Evolutionary conservation across 2,329 filamentous ascomycete genomes (phyloP).

Genomic region (Sporothrix globosa): DNA sequence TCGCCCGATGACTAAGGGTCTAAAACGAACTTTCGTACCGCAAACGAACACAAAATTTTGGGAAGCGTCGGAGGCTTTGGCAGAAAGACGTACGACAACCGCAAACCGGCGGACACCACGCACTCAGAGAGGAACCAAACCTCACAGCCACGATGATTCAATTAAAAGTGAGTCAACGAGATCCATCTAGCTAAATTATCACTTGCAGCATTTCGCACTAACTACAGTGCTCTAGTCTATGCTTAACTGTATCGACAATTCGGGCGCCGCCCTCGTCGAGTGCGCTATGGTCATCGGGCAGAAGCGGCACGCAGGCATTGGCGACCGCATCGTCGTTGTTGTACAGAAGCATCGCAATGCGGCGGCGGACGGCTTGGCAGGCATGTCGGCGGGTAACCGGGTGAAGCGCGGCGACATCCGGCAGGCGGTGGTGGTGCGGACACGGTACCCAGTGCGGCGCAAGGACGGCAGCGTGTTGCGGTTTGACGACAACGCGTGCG

Average conservation of each 20-base stretch:
- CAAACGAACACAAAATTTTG: constrained; percentile 22
- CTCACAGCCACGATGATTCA: constrained; percentile 75
- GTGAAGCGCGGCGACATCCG: constrained; percentile 95
- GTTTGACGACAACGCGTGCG: constrained; percentile 98
- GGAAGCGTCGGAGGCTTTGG: not conserved
- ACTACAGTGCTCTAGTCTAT: constrained; percentile 66
- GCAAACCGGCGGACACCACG: constrained; percentile 14
- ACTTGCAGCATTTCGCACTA: not conserved
- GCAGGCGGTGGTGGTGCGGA: constrained; percentile 93
- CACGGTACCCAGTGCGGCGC: constrained; percentile 82
- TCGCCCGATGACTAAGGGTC: constrained; percentile 22
- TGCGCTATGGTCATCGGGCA: constrained; percentile 91
- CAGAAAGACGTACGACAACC: constrained; percentile 6
- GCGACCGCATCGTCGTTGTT: constrained; percentile 95
- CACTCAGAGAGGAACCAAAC: constrained; percentile 23
- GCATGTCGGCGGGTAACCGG: constrained; percentile 78
- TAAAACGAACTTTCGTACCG: not conserved
- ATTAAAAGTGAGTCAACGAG: constrained; percentile 65
- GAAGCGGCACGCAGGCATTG: constrained; percentile 85
- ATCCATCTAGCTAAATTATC: too few relatives aligned
- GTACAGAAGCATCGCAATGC: constrained; percentile 93
- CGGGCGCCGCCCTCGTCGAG: constrained; percentile 94
- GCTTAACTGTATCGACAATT: constrained; percentile 99
- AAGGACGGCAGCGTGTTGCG: constrained; percentile 86
- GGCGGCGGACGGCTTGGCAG: constrained; percentile 70